Base-by-base conservation (phyloP, 2,329 filamentous ascomycete species). In the Hymenoscyphus infarciens region DNA sequence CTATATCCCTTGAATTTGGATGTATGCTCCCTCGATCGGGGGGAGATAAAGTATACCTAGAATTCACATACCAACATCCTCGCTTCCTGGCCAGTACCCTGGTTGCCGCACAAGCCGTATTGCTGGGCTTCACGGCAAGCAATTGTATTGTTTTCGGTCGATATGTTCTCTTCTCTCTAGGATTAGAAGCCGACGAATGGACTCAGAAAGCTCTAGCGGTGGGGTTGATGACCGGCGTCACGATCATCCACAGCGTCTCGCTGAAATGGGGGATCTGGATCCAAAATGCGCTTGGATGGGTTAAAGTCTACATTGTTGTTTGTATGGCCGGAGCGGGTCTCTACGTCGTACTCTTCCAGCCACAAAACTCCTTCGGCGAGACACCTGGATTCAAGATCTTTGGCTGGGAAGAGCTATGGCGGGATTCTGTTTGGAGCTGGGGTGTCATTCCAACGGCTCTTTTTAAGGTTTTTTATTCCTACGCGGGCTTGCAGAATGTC, bases 401-500 rank as follows among this genome's bases (percentile, higher is more conserved):
- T 16, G 60, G 58, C 0, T 87, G 84, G 81, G 77, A 83, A 19
- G 74, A 78, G 0, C 68, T 89, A 0, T 90, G 86, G 85, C 79
- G 83, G 52, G 85, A 81, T 38, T 88, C 85, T 1, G 83, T 87
- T 61, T 90, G 87, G 87, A 87, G 83, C 69, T 89, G 86, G 81
- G 85, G 86, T 33, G 78, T 83, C 1, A 77, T 91, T n/a, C 75
- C 78, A 1, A 83, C 82, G 0, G 80, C 82, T 0, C 70, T 85
- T 5, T 82, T 83, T 71, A 84, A 84, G 65, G 81, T 85, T 22
- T 78, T 83, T 57, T 84, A 82, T 76, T 81, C 77, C 57, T 85
- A 80, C 71, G 79, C 80, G 29, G 82, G 83, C 38, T 80, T 82
- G 72, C 77, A 76, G 65, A 83, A 82, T 60, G 79, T 81, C 60